These are phyloP conservation scores for Rhododendron mucronatum DNA, from an alignment of 148 eudicot species.

Conservation along the genomic window DNA sequence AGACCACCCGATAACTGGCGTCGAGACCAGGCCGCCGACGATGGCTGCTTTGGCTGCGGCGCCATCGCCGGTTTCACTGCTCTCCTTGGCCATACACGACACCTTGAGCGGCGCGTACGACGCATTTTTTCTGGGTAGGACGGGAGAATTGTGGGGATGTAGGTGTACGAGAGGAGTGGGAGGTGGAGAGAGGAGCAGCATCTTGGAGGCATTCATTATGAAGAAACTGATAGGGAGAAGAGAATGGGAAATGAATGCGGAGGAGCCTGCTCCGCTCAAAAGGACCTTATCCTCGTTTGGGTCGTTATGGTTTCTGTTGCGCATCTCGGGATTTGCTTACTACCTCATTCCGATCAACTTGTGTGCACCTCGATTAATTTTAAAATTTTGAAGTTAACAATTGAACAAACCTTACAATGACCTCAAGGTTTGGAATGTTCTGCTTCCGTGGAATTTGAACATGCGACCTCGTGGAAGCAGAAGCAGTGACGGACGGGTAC, in stretches of 20 bases:
- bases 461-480: too few species aligned
- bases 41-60: conserved; percentile 48
- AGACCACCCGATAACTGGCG: conserved; percentile 88
- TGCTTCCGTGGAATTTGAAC: rapidly evolving
- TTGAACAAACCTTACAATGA: rapidly evolving
- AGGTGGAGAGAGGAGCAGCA: conserved; percentile 6
- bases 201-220: conserved; percentile 13
- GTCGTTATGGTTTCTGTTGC: too few species aligned
- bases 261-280: not conserved
- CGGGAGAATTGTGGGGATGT: not conserved
- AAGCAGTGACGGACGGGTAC: too few species aligned
- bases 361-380: too few species aligned
- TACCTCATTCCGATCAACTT: rapidly evolving
- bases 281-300: conserved; percentile 13
- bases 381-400: rapidly evolving
- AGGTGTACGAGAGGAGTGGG: not conserved
- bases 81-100: conserved; percentile 47
- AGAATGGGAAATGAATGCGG: not conserved
- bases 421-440: not conserved
- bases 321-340: too few species aligned
- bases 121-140: not conserved
- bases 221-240: not conserved
- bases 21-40: conserved; percentile 57
- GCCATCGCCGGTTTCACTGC: conserved; percentile 27
- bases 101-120: conserved; percentile 10